Conservation (phyloP, 1,139 yeast genomes). For the Arxiozyma slooffiae region DNA sequence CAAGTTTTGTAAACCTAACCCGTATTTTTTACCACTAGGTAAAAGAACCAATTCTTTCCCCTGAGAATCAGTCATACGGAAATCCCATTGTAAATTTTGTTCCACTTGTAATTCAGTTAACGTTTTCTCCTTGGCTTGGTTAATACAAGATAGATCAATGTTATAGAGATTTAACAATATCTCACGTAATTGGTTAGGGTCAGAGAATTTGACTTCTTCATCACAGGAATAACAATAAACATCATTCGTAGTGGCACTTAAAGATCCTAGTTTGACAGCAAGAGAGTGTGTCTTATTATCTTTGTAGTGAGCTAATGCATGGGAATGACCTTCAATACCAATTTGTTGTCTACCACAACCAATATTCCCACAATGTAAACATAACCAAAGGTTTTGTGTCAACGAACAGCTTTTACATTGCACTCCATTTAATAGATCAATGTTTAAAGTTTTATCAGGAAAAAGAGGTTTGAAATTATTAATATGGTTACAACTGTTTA, state of each 20-base stretch:
- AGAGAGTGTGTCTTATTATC: slow-evolving; percentile 52
- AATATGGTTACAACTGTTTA: slow-evolving; percentile 71
- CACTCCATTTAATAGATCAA: slow-evolving; percentile 24
- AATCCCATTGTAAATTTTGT: slow-evolving; percentile 90
- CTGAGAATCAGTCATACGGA: slow-evolving; percentile 61
- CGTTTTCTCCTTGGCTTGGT: slow-evolving; percentile 58
- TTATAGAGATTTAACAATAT: slow-evolving; percentile 41
- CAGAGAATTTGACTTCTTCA: slow-evolving; percentile 77
- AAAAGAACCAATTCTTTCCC: slow-evolving; percentile 57
- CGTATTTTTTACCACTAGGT: slow-evolving; percentile 52
- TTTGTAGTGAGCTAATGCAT: slow-evolving; percentile 66
- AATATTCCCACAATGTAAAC: slow-evolving; percentile 75
- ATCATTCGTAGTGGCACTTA: slow-evolving; percentile 61
- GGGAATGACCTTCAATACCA: slow-evolving; percentile 87
- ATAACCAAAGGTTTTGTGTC: slow-evolving; percentile 77
- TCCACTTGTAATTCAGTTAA: slow-evolving; percentile 83
- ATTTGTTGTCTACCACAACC: slow-evolving; percentile 94
- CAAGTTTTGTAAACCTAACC: slow-evolving; percentile 64
- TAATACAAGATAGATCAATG: slow-evolving; percentile 48
- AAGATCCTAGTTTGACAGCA: slow-evolving; percentile 84
- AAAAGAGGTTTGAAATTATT: slow-evolving; percentile 33
- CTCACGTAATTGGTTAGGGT: slow-evolving; percentile 32
- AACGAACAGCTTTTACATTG: slow-evolving; percentile 58
- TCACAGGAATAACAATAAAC: slow-evolving; percentile 82
- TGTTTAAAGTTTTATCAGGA: slow-evolving; percentile 19